Percentiles rank a stretch among this genome's conserved stretches.
Conservation (phyloP, 2,329 filamentous ascomycete species). For the Colletotrichum sp. region DNA sequence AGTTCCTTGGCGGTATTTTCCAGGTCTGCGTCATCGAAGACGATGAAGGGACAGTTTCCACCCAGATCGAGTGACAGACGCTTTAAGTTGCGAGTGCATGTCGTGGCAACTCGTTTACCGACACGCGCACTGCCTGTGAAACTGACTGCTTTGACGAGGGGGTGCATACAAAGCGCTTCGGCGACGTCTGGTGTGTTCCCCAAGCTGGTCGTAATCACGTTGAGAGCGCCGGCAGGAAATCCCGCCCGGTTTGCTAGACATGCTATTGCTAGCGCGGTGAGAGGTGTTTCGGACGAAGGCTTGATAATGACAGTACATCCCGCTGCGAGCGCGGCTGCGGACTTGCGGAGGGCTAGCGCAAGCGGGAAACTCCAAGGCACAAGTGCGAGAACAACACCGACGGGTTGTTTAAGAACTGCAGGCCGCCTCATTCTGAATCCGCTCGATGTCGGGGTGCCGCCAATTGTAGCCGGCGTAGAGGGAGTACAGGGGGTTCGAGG, state of each 20-base stretch:
- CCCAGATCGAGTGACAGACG: constrained; percentile 70
- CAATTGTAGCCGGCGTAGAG: neutral
- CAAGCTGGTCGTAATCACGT: constrained; percentile 74
- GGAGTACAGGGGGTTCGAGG: neutral
- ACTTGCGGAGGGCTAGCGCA: constrained; percentile 53
- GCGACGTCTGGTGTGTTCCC: constrained; percentile 61
- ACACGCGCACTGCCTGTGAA: constrained; percentile 79
- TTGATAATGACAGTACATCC: constrained; percentile 71
- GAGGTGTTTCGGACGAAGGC: constrained; percentile 29
- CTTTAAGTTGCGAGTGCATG: constrained; percentile 67
- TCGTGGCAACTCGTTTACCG: constrained; percentile 67
- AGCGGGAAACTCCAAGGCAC: constrained; percentile 64
- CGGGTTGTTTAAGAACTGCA: constrained; percentile 28
- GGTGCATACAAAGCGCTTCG: constrained; percentile 66
- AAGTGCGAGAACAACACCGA: constrained; percentile 37
- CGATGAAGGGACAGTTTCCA: constrained; percentile 68
- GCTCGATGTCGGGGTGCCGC: neutral
- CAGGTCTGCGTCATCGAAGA: constrained; percentile 69
- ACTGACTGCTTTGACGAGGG: constrained; percentile 72
- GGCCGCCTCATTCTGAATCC: neutral
- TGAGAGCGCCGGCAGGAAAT: constrained; percentile 77
- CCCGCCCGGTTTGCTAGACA: constrained; percentile 72
- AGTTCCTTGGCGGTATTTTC: constrained; percentile 64
- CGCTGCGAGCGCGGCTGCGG: constrained; percentile 65
- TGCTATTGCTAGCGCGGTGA: constrained; percentile 50